Percentiles rank a stretch among this genome's conserved stretches.
These are phyloP conservation scores for Penicillium tannophilum DNA, from an alignment of 495 filamentous ascomycete species.

Conservation along the genomic window DNA sequence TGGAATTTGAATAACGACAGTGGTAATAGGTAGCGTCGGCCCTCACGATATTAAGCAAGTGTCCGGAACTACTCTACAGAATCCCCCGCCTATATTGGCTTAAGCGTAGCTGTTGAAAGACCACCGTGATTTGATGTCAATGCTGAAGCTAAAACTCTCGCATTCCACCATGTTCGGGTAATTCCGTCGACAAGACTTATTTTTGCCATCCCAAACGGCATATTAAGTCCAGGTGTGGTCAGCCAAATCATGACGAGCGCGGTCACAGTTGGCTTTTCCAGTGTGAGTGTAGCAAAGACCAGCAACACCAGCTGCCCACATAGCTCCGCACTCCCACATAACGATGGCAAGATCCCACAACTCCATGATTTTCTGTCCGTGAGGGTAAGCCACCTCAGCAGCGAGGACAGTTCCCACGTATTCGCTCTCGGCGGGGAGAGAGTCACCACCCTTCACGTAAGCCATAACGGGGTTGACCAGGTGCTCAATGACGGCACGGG, in stretches of 20 bases:
- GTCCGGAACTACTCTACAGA: not conserved
- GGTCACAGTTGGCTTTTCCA: constrained; percentile 16
- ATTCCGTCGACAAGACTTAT: not conserved
- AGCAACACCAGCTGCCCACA: constrained; percentile 17
- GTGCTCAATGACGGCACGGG: constrained; percentile 13
- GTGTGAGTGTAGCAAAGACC: constrained; percentile 17
- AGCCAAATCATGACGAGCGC: constrained; percentile 16
- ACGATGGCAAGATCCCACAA: constrained; percentile 18
- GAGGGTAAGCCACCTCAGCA: constrained; percentile 15
- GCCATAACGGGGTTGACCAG: constrained; percentile 15
- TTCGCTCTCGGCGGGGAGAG: constrained; percentile 13
- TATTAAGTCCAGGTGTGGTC: constrained; percentile 18
- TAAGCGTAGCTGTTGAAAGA: not conserved
- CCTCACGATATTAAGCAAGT: not conserved
- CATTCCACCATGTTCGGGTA: not conserved
- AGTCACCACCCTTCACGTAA: constrained; percentile 14
- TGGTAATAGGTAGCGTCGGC: not conserved
- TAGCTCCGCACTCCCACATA: constrained; percentile 19
- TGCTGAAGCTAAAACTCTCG: not conserved
- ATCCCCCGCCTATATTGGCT: not conserved
- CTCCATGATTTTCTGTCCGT: constrained; percentile 15
- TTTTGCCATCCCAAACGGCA: not conserved
- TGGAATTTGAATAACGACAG: not conserved
- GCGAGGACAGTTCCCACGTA: constrained; percentile 14
- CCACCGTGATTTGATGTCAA: not conserved